These are phyloP conservation scores for Russula olivacea DNA, from an alignment of 768 basidiomycete species.

Conservation along the genomic window DNA sequence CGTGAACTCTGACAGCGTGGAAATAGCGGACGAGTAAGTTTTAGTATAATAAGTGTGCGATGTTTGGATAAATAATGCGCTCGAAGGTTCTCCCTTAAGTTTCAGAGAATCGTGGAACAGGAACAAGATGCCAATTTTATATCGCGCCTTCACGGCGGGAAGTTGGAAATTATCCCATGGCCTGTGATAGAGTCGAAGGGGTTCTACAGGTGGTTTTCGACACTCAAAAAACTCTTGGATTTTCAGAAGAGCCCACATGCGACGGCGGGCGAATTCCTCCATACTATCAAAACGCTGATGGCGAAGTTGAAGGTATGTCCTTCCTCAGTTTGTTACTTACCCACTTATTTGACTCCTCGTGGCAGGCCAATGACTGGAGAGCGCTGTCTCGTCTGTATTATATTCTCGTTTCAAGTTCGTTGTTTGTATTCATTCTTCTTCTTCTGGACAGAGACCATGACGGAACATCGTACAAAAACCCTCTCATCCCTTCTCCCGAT, in stretches of 20 bases:
- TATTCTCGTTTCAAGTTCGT: background rate
- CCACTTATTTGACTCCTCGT: background rate
- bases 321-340: background rate
- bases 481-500: slow-evolving; percentile 39
- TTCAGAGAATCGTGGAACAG: slow-evolving; percentile 54
- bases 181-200: slow-evolving; percentile 57
- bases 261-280: slow-evolving; percentile 49
- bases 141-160: slow-evolving; percentile 50
- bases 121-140: slow-evolving; percentile 62
- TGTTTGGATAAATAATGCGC: background rate
- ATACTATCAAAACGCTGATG: slow-evolving; percentile 57
- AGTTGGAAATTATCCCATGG: slow-evolving; percentile 57
- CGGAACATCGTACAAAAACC: slow-evolving; percentile 38
- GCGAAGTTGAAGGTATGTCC: slow-evolving; percentile 52
- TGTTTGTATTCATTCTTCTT: background rate
- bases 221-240: slow-evolving; percentile 44
- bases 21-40: slow-evolving; percentile 52
- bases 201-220: slow-evolving; percentile 50
- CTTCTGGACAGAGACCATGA: slow-evolving; percentile 40
- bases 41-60: background rate
- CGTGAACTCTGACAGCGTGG: slow-evolving; percentile 51
- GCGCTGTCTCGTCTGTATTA: slow-evolving; percentile 50
- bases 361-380: slow-evolving; percentile 63
- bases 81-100: slow-evolving; percentile 48
- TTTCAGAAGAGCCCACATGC: slow-evolving; percentile 44